Conservation (phyloP, 2,329 filamentous ascomycete genomes). For the Colletotrichum sp. region DNA sequence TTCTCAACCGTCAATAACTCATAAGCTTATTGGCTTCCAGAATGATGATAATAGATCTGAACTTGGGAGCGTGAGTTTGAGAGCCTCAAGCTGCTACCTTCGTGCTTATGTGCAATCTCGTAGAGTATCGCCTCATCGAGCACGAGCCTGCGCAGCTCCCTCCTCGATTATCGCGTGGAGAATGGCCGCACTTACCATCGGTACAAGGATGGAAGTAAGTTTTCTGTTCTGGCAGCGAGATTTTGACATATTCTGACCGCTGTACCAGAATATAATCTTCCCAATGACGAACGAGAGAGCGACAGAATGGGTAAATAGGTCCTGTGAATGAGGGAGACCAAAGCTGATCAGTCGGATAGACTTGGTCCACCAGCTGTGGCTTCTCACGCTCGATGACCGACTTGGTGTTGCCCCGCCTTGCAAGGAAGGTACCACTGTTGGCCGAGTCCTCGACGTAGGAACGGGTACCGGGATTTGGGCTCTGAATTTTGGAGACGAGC, state of each 20-base stretch:
- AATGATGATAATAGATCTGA: background rate
- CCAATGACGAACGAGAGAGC: background rate
- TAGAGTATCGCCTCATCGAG: background rate
- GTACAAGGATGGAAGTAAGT: background rate
- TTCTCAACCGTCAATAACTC: background rate
- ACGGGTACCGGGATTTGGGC: background rate
- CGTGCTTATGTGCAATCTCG: too few relatives aligned
- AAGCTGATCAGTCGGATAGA: background rate
- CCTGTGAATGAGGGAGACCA: fast-evolving
- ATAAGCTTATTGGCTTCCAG: background rate
- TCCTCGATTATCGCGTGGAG: background rate
- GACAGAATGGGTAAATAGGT: background rate
- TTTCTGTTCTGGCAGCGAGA: background rate
- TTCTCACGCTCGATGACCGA: background rate
- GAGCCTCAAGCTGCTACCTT: too few relatives aligned
- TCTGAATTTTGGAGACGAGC: background rate
- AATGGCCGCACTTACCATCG: background rate
- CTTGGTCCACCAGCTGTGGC: background rate
- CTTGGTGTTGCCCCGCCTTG: background rate
- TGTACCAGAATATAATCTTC: background rate
- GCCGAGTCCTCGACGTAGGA: background rate
- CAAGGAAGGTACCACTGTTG: background rate
- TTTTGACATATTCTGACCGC: background rate
- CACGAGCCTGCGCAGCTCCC: background rate
- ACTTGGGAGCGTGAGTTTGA: too few relatives aligned